phyloP scores from a whole-genome alignment of 768 basidiomycete species.

The Lentinula detonsa region DNA sequence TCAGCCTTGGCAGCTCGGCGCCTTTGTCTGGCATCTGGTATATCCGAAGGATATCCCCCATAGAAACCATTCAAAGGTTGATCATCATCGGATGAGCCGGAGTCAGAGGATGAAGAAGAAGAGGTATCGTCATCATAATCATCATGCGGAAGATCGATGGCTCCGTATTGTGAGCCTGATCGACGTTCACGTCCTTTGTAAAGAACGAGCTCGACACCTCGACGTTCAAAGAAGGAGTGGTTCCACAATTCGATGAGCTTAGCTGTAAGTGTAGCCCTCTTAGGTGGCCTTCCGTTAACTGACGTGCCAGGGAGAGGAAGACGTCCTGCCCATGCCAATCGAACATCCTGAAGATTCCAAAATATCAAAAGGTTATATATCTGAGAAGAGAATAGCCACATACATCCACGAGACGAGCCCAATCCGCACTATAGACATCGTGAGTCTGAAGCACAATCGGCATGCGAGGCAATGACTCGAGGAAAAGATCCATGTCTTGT shows the following conservation, averaged over 20 bases:
- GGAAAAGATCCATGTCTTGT: constrained; percentile 72
- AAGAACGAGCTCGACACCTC: constrained; percentile 75
- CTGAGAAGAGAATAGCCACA: constrained; percentile 13
- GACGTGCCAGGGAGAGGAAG: constrained; percentile 55
- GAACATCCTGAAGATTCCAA: constrained; percentile 49
- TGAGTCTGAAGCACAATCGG: constrained; percentile 67
- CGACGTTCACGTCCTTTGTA: constrained; percentile 76
- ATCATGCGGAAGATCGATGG: constrained; percentile 48
- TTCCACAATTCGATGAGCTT: constrained; percentile 83
- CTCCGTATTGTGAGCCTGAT: constrained; percentile 55
- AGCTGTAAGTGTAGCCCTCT: constrained; percentile 53
- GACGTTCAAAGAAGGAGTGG: constrained; percentile 62
- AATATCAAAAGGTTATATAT: not conserved
- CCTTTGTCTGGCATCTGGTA: constrained; percentile 44
- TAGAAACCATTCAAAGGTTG: constrained; percentile 24
- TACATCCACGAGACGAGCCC: constrained; percentile 76
- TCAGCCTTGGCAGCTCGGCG: constrained; percentile 50
- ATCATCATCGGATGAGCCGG: constrained; percentile 32
- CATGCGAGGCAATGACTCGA: constrained; percentile 63
- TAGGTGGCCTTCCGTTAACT: constrained; percentile 43
- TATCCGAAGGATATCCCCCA: constrained; percentile 34
- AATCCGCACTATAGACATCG: constrained; percentile 74
- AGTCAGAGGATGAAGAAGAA: constrained; percentile 32
- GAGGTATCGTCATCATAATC: constrained; percentile 34
- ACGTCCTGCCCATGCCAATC: constrained; percentile 71